Evolutionary conservation across 805 yeast genomes (phyloP), one percentile per base, ranked within the genome.

Genomic region (Zygosaccharomyces siamensis): DNA sequence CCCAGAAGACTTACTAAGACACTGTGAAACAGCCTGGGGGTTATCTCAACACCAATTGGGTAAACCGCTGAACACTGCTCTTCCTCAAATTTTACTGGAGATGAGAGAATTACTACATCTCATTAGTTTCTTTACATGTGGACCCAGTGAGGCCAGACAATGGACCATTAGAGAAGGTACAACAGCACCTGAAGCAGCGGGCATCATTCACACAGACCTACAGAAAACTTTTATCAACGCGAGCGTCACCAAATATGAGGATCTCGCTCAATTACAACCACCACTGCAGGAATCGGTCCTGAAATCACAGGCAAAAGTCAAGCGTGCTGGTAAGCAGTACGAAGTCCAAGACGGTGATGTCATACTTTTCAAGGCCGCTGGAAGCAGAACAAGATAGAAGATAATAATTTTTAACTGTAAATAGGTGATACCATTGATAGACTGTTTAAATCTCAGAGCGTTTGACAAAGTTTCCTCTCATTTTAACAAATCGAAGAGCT

Each of bases 171-270:
- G 90, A 62, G 73, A 74, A 45, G 87, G 89, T 27, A 77, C 85
- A 14, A 77, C 80, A 32, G 96, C 95, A 1, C 90, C 92, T 33
- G 86, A 86, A 53, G 96, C 95, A 2, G 97, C 97, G 0, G 95
- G 90, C 20, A 83, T 84, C 30, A 89, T 89, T 51, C 97, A 89
- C 64, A 84, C 88, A 1, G 97, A 89, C 64, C 70, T 89, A 47
- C 83, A 84, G 69, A 79, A 83, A 59, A 86, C 95, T 0, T 89
- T 89, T 64, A 80, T 89, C 41, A 78, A 80, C 61, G 95, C 93
- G 7, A 81, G 83, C 49, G 86, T 89, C 26, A 75, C 79, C 61
- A 84, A 84, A 59, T 84, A 76, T 63, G 73, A 77, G 4, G 93
- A 86, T 58, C 67, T 84, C 46, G 55, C 50, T 1, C 8, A 26